Base-by-base conservation (phyloP, 805 yeast genomes). In the Saturnispora bothae region DNA sequence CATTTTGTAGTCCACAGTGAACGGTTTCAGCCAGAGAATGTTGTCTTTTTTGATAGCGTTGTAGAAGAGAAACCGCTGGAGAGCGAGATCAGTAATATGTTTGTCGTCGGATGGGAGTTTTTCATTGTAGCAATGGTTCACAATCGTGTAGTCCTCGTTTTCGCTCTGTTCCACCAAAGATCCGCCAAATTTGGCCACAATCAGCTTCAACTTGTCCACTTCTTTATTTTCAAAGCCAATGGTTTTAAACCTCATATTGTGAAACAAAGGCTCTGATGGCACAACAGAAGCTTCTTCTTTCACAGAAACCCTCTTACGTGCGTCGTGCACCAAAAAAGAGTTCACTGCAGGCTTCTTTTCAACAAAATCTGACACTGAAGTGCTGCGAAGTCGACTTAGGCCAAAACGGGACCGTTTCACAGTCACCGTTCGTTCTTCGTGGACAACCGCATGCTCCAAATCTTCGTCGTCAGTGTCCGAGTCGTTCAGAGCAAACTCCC, bases 11-110 rank as follows among this genome's bases (percentile, higher is more conserved):
- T 34, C n/a, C 2, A 19, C 18, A 14, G 28, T 15, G 13, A 49
- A 39, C 2, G 55, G 58, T 26, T 28, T 42, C 26, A 51, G 40
- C 62, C 62, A 57, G 1, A 41, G 32, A 16, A 30, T 28, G 27
- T 38, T 30, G 3, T 39, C 43, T 6, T 45, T 48, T 9, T 47
- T 46, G 4, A 50, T 36, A 10, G 39, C 43, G 7, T 47, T 28
- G 15, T 43, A 35, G 18, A 35, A 57, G 7, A 57, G 41, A 29
- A 57, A 52, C 17, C 61, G 41, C 38, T 57, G 61, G 7, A 57
- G 45, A 1, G 50, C 59, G 10, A 50, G 34, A 34, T 57, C 62
- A 1, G 60, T 57, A 10, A 57, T 48, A 2, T 40, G 23, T 13
- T 36, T 31, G 6, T 26, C 28, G 1, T n/a, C 8, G 0, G 8